Evolutionary conservation across 352 stramenopile genomes (phyloP).

Genomic region (Globisporangium okanoganense): DNA sequence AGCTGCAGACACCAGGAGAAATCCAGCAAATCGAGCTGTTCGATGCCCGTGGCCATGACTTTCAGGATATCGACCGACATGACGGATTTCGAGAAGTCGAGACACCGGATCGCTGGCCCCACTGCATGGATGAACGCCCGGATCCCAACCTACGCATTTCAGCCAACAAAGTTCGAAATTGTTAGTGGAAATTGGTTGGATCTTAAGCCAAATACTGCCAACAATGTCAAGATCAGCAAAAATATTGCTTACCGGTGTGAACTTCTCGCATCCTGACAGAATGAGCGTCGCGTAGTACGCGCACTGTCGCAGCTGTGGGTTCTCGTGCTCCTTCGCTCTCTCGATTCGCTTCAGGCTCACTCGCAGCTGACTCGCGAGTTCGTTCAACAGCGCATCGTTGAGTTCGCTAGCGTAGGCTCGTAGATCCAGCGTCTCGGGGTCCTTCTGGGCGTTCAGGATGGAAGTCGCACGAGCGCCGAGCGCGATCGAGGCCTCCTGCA

Average conservation of each 20-base stretch:
- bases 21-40: constrained; percentile 46
- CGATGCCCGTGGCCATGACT: constrained; percentile 67
- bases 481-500: constrained; percentile 30
- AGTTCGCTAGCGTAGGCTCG: constrained; percentile 37
- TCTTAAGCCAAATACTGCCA: neutral
- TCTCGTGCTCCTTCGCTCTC: constrained; percentile 7
- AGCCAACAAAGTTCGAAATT: neutral
- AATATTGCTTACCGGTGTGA: constrained; percentile 31
- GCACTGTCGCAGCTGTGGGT: constrained; percentile 12
- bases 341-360: constrained; percentile 24
- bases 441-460: constrained; percentile 42
- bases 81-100: constrained; percentile 49
- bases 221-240: neutral
- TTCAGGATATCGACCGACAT: constrained; percentile 58
- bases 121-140: constrained; percentile 64
- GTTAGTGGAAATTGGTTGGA: neutral
- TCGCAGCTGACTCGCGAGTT: constrained; percentile 50
- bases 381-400: constrained; percentile 52
- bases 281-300: constrained; percentile 45
- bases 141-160: constrained; percentile 47
- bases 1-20: constrained; percentile 59
- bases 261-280: constrained; percentile 48
- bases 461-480: constrained; percentile 41
- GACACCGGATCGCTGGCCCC: constrained; percentile 33
- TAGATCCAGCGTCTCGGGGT: constrained; percentile 61